Evolutionary conservation across 78 protist genomes (phyloP), one percentile per base, ranked within the genome.

Genomic region (Diacronema lutheri): DNA sequence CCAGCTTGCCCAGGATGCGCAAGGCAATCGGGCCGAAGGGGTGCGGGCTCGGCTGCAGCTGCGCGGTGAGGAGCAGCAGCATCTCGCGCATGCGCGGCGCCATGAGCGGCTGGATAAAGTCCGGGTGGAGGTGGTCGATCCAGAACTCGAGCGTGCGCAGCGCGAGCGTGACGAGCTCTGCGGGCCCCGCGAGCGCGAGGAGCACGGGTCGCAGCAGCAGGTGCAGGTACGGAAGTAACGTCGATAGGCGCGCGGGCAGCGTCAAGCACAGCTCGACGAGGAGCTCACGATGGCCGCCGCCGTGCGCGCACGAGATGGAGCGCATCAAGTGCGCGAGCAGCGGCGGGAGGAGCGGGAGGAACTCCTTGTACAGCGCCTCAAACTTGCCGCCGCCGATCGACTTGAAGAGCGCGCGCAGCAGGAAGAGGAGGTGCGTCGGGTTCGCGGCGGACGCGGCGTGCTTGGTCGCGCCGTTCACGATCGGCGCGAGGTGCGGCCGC

Each of bases 1-100:
- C 98, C n/a, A 97, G 89, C 83, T 97, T 97, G 57, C 98, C 99
- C 10, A 97, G 83, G 1, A 97, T 92, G 35, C 96, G 89, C 21
- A 97, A 55, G 14, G 97, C 95, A 20, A 78, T 68, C 16, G 80
- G 79, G 9, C 95, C 95, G 84, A 90, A 91, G 23, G 82, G 79
- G 61, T 83, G 62, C 0, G 96, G 94, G 1, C 74, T 31, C 4
- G 97, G 95, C 38, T 64, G 41, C 55, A 96, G 44, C 61, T 93
- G 96, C 33, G 21, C 29, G 64, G 86, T 81, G 29, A 93, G 86
- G 5, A 90, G 88, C 12, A 19, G 25, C 71, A 89, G 16, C 40
- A 93, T 55, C 20, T 91, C 90, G 14, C n/a, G 10, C 25, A 58
- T 14, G 41, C 65, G 46, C 44, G 93, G 93, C 29, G 23, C 21